Base-by-base conservation (phyloP, 2,329 filamentous ascomycete species). In the Coniosporium tulheliwenetii region DNA sequence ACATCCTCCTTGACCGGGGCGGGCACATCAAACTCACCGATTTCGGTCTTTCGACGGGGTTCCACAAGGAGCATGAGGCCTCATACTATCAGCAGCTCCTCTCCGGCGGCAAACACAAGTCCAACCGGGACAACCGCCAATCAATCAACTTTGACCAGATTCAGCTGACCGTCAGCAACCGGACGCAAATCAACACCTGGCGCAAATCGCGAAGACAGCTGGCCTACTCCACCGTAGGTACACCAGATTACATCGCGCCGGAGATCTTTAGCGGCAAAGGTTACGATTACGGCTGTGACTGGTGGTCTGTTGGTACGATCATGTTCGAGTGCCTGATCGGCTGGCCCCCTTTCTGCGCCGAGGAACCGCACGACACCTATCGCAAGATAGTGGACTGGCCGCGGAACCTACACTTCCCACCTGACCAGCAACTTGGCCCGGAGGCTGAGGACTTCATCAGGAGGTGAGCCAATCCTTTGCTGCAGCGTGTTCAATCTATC, bases 281-380 rank as follows among this genome's bases (percentile, higher is more conserved):
- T 38, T 98, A 98, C 66, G 85, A 85, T 43, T 94, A 89, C 55
- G 81, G 93, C 58, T 98, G 91, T 60, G 91, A 98, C 69, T 98
- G 91, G 91, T 98, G 91, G 91, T 93, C 85, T 15, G 74, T 98
- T 39, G 91, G 91, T 40, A 95, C 91, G 36, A 98, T 98, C 65
- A 96, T 98, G 91, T 98, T 96, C 54, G 91, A 98, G 64, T 98
- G 91, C 62, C 71, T 98, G 50, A 86, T 98, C 45, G 91, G 91
- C 53, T 98, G 91, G 91, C 91, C 91, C 41, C 91, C 91, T 29
- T 98, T 98, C 74, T 98, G 91, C 60, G 89, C 91, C 14, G 91
- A 98, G 60, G 89, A 96, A 58, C 84, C 86, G 45, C 89, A 93
- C 57, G 91, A 96, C 61, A 96, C 91, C 1, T 98, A 98, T 65